Evolutionary conservation across 371 early-diverging fungal genomes (phyloP).

Genomic region (Furculomyces boomerangus): DNA sequence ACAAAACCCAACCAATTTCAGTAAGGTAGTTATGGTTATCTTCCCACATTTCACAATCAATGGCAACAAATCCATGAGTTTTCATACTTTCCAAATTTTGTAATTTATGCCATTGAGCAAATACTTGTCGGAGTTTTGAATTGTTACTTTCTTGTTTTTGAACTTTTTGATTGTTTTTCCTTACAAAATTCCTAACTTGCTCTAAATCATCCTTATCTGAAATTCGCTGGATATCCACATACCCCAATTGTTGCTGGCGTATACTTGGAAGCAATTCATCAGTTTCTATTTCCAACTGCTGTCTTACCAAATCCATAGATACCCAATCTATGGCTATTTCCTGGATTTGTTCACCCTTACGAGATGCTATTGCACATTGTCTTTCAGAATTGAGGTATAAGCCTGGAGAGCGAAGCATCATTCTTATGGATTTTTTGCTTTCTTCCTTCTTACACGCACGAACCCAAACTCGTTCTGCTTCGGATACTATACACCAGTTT

Average conservation of each 20-base stretch:
- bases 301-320: not conserved
- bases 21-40: conserved; percentile 32
- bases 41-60: conserved; percentile 51
- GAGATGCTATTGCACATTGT: not conserved
- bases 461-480: not conserved
- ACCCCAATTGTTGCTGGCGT: not conserved
- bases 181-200: not conserved
- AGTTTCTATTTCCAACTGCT: not conserved
- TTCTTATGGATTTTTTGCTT: not conserved
- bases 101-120: not conserved
- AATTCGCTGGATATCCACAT: not conserved
- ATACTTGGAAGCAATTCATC: not conserved
- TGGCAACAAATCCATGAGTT: conserved; percentile 22
- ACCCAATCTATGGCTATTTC: not conserved
- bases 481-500: not conserved
- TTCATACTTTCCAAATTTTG: not conserved
- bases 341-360: not conserved
- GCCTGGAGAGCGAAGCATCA: not conserved
- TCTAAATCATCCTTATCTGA: not conserved
- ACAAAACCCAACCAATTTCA: conserved; percentile 49
- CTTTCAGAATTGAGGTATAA: not conserved
- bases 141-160: not conserved
- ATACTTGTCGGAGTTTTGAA: not conserved
- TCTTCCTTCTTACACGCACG: not conserved
- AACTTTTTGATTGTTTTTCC: not conserved